Percentiles rank a stretch among this genome's conserved stretches.
phyloP scores from a whole-genome alignment of 164 flowering plant species.

The Annona squamosa region DNA sequence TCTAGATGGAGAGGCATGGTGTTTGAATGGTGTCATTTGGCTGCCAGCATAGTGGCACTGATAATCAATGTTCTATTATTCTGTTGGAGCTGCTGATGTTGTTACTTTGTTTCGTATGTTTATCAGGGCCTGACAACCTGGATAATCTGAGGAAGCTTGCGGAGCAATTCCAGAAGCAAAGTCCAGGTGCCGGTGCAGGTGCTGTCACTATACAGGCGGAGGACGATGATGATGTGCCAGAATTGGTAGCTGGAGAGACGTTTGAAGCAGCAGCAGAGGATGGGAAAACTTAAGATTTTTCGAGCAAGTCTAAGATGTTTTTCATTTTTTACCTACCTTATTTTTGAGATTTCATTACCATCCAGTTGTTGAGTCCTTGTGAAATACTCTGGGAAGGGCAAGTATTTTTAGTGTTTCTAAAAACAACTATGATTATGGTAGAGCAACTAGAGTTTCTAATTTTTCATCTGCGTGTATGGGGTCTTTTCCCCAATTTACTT shows the following conservation, averaged over 20 bases:
- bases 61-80: neutral
- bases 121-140: constrained; percentile 60
- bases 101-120: neutral
- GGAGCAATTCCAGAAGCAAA: constrained; percentile 61
- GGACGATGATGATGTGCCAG: constrained; percentile 62
- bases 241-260: constrained; percentile 48
- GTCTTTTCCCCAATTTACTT: neutral
- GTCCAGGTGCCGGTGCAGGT: constrained; percentile 19
- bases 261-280: constrained; percentile 53
- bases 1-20: neutral
- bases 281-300: constrained; percentile 16
- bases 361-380: neutral
- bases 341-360: neutral
- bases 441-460: neutral
- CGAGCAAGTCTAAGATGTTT: neutral
- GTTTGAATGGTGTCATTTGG: neutral
- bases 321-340: neutral
- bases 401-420: neutral
- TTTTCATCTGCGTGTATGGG: neutral
- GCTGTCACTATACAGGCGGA: constrained; percentile 31
- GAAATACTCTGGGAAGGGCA: constrained; percentile 9
- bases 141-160: constrained; percentile 62
- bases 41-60: neutral
- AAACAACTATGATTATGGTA: neutral
- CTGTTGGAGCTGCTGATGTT: too few species aligned